Percentiles rank a stretch among this genome's conserved stretches.
phyloP scores from a whole-genome alignment of 305 asterid genomes.

The Plantago coronopus region DNA sequence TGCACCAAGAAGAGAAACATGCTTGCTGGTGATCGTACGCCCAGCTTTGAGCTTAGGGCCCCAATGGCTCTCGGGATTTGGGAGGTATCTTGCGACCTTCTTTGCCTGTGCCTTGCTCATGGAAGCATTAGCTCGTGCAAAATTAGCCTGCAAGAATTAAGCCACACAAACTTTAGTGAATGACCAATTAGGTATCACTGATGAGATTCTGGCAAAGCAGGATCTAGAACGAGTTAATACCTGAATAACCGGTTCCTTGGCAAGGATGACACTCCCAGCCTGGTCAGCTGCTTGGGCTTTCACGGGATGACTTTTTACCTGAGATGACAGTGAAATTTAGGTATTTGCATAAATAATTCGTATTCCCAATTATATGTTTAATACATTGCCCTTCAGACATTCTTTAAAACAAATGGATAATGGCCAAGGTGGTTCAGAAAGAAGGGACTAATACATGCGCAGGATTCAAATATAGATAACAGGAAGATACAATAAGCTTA shows the following conservation, averaged over 20 bases:
- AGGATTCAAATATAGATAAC: background rate
- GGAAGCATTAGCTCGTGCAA: slow-evolving; percentile 86
- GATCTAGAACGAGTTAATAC: slow-evolving; percentile 25
- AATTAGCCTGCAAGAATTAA: slow-evolving; percentile 62
- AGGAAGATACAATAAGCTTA: slow-evolving; percentile 27
- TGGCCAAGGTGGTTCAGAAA: too few relatives aligned
- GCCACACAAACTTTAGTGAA: background rate
- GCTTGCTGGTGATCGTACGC: slow-evolving; percentile 76
- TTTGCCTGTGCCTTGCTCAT: slow-evolving; percentile 95
- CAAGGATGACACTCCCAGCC: slow-evolving; percentile 79
- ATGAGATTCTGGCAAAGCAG: too few relatives aligned
- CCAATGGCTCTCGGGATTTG: slow-evolving; percentile 93
- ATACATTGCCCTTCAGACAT: too few relatives aligned
- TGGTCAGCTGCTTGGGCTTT: slow-evolving; percentile 81
- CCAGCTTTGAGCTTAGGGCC: slow-evolving; percentile 98
- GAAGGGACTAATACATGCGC: background rate
- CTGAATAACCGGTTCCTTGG: slow-evolving; percentile 84
- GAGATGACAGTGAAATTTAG: slow-evolving; percentile 20
- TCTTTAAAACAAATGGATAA: too few relatives aligned
- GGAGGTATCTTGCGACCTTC: slow-evolving; percentile 89
- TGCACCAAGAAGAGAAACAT: slow-evolving; percentile 74
- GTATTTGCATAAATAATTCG: background rate
- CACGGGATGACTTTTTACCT: slow-evolving; percentile 93
- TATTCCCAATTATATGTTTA: background rate
- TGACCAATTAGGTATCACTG: background rate